Base-by-base conservation (phyloP, 2,329 filamentous ascomycete species). In the Claviceps sp. region DNA sequence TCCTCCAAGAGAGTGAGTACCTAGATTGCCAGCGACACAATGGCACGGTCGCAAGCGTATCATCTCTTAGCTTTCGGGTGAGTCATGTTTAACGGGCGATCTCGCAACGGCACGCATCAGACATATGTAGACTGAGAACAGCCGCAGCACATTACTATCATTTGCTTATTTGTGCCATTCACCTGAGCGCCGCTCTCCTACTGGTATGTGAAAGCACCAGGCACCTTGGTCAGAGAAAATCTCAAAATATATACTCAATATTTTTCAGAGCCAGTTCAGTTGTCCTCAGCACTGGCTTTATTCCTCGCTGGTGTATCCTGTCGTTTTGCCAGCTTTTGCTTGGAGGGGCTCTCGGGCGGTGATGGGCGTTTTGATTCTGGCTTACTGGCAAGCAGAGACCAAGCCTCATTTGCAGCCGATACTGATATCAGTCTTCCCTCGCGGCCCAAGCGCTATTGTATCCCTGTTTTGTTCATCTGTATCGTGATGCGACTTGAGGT, bases 401-500 rank as follows among this genome's bases (percentile, higher is more conserved):
- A 51, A 26, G 56, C 60, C 9, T 59, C 58, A 13, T 63, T 59
- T n/a, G 56, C 65, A 24, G 70, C 68, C 56, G 67, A 58, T 26
- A 60, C 66, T 14, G 67, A 63, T 47, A 54, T 58, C 20, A 60
- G 61, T 40, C 55, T 72, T 5, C 74, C 75, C 5, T 67, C 69
- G 36, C 68, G 75, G 20, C 76, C 77, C 18, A 67, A 71, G 38
- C 67, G 71, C 11, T 72, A 70, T 52, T 74, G 72, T 46, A 57
- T 75, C 2, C 70, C 72, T 1, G 61, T 68, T 13, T 59, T 79
- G 16, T 63, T 76, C 8, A 42, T 68, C 5, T 69, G 70, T 34
- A 65, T 78, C 46, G 64, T 76, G 2, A 36, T 74, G 8, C 70
- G 77, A 4, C 59, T 79, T 16, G 73, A 77, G 54, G 60, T 74